Evolutionary conservation across 805 yeast genomes (phyloP).

Genomic region (Lipomyces starkeyi): DNA sequence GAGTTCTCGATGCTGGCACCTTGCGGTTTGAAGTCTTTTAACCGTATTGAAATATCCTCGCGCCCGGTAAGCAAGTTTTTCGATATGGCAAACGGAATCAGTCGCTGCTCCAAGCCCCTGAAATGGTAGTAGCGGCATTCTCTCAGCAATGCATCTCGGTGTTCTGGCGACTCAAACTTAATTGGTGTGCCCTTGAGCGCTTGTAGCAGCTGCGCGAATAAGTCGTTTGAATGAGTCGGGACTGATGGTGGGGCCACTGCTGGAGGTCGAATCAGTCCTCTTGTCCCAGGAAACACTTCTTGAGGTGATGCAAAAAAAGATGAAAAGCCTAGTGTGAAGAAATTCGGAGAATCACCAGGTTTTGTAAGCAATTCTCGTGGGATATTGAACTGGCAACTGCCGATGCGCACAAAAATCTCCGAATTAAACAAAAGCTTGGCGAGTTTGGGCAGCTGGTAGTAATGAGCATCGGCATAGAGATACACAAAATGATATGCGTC

Average conservation of each 20-base stretch:
- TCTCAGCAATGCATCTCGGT: conserved; percentile 61
- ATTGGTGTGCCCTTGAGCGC: conserved; percentile 61
- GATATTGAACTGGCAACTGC: conserved; percentile 64
- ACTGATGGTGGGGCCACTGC: conserved; percentile 66
- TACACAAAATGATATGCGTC: conserved; percentile 66
- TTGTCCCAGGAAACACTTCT: conserved; percentile 46
- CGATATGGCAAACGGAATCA: conserved; percentile 59
- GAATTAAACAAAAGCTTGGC: conserved; percentile 56
- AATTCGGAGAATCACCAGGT: conserved; percentile 80
- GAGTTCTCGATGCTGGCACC: conserved; percentile 17
- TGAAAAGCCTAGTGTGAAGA: conserved; percentile 66
- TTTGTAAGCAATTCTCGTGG: conserved; percentile 59
- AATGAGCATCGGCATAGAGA: conserved; percentile 71
- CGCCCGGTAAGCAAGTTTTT: conserved; percentile 57
- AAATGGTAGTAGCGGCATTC: conserved; percentile 84
- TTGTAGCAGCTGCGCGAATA: conserved; percentile 62
- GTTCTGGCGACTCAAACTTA: conserved; percentile 56
- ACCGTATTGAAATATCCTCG: conserved; percentile 63
- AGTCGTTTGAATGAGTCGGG: conserved; percentile 56
- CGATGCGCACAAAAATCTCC: conserved; percentile 64
- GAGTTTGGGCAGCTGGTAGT: conserved; percentile 68
- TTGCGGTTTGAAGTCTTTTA: conserved; percentile 52
- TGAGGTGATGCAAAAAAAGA: conserved; percentile 59
- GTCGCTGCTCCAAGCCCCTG: conserved; percentile 70
- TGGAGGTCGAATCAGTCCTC: conserved; percentile 73